Percentiles rank a stretch among this genome's conserved stretches.
These are phyloP conservation scores for Salix dunnii DNA, from an alignment of 345 rosid genomes.

Conservation along the genomic window DNA sequence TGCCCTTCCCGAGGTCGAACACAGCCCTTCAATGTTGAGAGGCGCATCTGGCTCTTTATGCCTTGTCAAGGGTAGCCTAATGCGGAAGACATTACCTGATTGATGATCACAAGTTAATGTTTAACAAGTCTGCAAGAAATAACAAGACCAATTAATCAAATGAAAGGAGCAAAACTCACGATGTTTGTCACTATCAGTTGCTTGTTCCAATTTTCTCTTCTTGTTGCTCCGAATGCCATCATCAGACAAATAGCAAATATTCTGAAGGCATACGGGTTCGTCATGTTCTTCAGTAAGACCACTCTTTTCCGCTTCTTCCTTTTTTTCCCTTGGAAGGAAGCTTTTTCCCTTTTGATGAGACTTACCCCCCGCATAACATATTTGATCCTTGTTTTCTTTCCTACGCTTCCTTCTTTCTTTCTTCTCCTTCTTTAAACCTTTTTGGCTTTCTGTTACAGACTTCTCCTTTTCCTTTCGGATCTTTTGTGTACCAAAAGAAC, in stretches of 20 bases:
- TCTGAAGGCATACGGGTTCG: slow-evolving; percentile 32
- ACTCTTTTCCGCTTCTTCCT: slow-evolving; percentile 53
- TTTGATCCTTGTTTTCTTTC: slow-evolving; percentile 4
- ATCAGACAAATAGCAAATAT: slow-evolving; percentile 37
- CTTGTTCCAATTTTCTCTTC: slow-evolving; percentile 33
- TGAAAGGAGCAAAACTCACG: not conserved
- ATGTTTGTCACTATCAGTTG: slow-evolving; percentile 4
- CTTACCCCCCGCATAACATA: not conserved
- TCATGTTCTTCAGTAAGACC: slow-evolving; percentile 60
- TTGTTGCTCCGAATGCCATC: slow-evolving; percentile 46
- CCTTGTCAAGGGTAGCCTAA: slow-evolving; percentile 40
- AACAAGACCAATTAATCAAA: not conserved
- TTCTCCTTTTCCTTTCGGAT: slow-evolving; percentile 38
- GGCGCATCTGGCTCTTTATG: slow-evolving; percentile 8
- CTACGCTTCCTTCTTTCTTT: slow-evolving; percentile 28
- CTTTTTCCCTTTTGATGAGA: not conserved
- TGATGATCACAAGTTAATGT: not conserved
- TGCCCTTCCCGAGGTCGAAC: slow-evolving; percentile 21
- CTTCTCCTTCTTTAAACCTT: slow-evolving; percentile 23
- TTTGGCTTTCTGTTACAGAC: slow-evolving; percentile 33
- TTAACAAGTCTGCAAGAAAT: not conserved
- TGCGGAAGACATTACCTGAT: slow-evolving; percentile 45
- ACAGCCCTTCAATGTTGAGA: slow-evolving; percentile 1
- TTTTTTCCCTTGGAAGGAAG: not conserved
- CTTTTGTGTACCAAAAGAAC: slow-evolving; percentile 49